Percentiles rank a stretch among this genome's conserved stretches.
phyloP scores from a whole-genome alignment of 768 basidiomycete genomes.

The Russula sp. region DNA sequence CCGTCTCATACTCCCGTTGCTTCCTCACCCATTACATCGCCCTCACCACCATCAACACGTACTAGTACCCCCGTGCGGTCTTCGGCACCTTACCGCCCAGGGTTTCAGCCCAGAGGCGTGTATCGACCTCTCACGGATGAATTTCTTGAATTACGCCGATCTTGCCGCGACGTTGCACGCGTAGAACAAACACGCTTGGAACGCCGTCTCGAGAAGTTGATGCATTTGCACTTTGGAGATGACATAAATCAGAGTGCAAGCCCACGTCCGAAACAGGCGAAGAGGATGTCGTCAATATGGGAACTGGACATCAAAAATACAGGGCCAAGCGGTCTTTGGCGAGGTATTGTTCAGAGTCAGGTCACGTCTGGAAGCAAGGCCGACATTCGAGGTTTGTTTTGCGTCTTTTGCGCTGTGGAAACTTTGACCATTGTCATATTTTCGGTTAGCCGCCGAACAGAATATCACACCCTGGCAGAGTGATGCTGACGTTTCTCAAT shows the following conservation, averaged over 20 bases:
- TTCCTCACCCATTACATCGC: constrained; percentile 24
- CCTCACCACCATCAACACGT: constrained; percentile 22
- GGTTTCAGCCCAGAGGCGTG: constrained; percentile 91
- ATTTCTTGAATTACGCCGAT: constrained; percentile 48
- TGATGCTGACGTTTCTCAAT: constrained; percentile 68
- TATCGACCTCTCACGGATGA: constrained; percentile 77
- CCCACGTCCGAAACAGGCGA: constrained; percentile 25
- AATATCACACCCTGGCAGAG: constrained; percentile 93
- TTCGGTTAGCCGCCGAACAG: constrained; percentile 67
- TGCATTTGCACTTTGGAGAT: constrained; percentile 59
- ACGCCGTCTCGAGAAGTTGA: constrained; percentile 83
- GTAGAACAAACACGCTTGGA: constrained; percentile 82
- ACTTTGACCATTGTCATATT: not conserved
- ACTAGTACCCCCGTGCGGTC: constrained; percentile 23
- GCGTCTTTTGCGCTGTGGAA: not conserved
- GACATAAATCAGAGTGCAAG: constrained; percentile 20
- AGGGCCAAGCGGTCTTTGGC: constrained; percentile 66
- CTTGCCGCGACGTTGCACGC: constrained; percentile 42
- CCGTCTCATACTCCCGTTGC: constrained; percentile 23
- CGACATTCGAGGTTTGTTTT: constrained; percentile 58
- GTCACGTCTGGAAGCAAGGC: constrained; percentile 43
- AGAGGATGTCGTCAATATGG: constrained; percentile 64
- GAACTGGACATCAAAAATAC: constrained; percentile 61
- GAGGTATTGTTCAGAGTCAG: constrained; percentile 47
- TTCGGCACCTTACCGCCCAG: constrained; percentile 71